Percentiles rank a stretch among this genome's conserved stretches.
These are phyloP conservation scores for Alternaria metachromatica DNA, from an alignment of 2,329 filamentous ascomycete genomes.

Conservation along the genomic window DNA sequence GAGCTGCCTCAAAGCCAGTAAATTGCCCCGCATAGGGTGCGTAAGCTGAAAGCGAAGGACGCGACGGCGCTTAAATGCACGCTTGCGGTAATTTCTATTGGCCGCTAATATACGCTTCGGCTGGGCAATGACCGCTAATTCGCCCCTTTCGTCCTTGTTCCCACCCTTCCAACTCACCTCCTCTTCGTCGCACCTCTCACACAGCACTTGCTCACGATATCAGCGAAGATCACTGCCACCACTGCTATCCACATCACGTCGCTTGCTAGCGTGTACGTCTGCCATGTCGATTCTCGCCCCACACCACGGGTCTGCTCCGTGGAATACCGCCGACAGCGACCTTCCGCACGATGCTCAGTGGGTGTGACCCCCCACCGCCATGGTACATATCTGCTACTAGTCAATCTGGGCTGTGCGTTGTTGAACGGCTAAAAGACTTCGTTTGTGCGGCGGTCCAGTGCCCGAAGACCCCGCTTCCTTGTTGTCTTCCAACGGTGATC, in stretches of 20 bases:
- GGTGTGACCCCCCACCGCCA: conserved; percentile 10
- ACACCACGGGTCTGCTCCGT: conserved; percentile 6
- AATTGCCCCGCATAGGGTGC: conserved; percentile 29
- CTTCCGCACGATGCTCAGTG: conserved; percentile 3
- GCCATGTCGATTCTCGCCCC: conserved; percentile 4
- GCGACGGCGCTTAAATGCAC: conserved; percentile 41
- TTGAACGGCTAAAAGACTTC: conserved; percentile 21
- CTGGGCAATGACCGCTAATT: conserved; percentile 32
- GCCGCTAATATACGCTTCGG: conserved; percentile 21
- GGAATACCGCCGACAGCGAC: conserved; percentile 5
- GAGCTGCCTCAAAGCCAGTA: conserved; percentile 21
- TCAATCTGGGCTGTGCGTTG: conserved; percentile 12
- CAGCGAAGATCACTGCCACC: conserved; percentile 16
- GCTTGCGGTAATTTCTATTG: conserved; percentile 20
- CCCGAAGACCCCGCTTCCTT: conserved; percentile 3
- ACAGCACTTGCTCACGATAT: background rate
- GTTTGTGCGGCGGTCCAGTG: background rate
- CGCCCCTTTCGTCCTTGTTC: conserved; percentile 13
- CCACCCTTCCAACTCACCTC: conserved; percentile 13
- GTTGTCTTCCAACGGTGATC: conserved; percentile 5
- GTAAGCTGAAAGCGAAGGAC: conserved; percentile 15
- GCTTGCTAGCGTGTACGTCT: conserved; percentile 1
- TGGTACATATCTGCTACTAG: conserved; percentile 2
- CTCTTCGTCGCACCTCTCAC: conserved; percentile 2
- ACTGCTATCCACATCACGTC: background rate